These are phyloP conservation scores for Neurospora sp. DNA, from an alignment of 495 filamentous ascomycete genomes.

Conservation along the genomic window DNA sequence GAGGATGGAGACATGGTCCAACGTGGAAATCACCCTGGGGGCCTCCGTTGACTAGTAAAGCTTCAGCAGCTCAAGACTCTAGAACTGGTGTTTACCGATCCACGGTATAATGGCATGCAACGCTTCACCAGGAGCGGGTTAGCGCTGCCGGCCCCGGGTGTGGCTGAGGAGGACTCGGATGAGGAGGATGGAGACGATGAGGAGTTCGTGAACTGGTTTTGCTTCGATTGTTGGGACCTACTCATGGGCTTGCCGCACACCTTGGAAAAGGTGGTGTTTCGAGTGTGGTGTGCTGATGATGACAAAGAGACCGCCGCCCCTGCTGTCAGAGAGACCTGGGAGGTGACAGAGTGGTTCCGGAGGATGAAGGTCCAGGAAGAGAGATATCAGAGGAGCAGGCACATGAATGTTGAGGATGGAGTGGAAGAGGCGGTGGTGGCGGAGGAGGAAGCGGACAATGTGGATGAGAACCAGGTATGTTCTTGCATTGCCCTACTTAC, in stretches of 20 bases:
- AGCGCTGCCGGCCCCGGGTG: too few species aligned
- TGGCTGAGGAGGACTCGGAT: neutral
- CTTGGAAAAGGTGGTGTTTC: neutral
- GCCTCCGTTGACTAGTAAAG: too few species aligned
- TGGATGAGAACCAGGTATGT: neutral
- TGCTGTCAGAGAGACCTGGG: neutral
- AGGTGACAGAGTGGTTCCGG: neutral
- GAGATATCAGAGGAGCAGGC: neutral
- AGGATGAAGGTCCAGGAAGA: neutral
- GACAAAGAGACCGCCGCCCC: too few species aligned
- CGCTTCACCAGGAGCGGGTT: too few species aligned
- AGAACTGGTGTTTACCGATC: too few species aligned
- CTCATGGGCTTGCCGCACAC: neutral
- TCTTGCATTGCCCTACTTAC: too few species aligned
- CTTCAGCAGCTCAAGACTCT: too few species aligned
- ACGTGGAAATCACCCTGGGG: too few species aligned
- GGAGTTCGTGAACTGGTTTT: neutral
- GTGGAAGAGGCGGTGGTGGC: neutral
- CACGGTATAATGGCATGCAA: too few species aligned
- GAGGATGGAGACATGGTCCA: too few species aligned
- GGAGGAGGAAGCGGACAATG: neutral
- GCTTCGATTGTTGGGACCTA: neutral
- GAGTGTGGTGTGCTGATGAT: neutral
- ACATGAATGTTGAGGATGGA: neutral
- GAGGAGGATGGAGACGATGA: neutral